Conservation (phyloP, 2,329 filamentous ascomycete genomes). For the Juglanconis sp. region DNA sequence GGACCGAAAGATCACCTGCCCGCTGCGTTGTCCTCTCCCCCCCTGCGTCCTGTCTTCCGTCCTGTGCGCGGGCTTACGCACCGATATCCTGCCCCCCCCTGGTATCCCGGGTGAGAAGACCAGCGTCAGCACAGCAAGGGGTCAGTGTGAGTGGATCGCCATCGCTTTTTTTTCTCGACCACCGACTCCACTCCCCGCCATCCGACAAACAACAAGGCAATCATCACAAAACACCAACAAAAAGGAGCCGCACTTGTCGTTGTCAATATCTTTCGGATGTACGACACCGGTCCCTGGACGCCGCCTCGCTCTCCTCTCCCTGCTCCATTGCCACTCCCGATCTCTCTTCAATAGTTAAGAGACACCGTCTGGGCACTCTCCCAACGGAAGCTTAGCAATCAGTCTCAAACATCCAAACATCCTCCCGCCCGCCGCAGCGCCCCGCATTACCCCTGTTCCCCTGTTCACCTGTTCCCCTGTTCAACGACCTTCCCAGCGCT, state of each 20-base stretch:
- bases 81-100: constrained; percentile 6
- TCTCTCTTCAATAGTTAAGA: constrained; percentile 10
- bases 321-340: background rate
- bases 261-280: constrained; percentile 9
- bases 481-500: background rate
- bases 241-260: constrained; percentile 1
- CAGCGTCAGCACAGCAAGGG: constrained; percentile 11
- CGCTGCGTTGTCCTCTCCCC: background rate
- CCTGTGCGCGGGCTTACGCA: background rate
- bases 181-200: constrained; percentile 17
- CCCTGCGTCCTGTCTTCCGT: background rate
- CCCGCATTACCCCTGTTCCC: constrained; percentile 28
- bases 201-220: constrained; percentile 8
- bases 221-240: constrained; percentile 7
- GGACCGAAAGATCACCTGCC: background rate
- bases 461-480: constrained; percentile 23
- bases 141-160: constrained; percentile 14
- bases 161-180: constrained; percentile 13
- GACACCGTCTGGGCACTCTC: constrained; percentile 10
- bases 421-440: constrained; percentile 24
- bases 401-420: constrained; percentile 25
- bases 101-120: constrained; percentile 4
- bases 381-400: constrained; percentile 21
- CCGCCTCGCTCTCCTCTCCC: constrained; percentile 5
- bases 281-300: constrained; percentile 11